Evolutionary conservation across 2,329 filamentous ascomycete species (phyloP).

Genomic region (Daldinia sp.): DNA sequence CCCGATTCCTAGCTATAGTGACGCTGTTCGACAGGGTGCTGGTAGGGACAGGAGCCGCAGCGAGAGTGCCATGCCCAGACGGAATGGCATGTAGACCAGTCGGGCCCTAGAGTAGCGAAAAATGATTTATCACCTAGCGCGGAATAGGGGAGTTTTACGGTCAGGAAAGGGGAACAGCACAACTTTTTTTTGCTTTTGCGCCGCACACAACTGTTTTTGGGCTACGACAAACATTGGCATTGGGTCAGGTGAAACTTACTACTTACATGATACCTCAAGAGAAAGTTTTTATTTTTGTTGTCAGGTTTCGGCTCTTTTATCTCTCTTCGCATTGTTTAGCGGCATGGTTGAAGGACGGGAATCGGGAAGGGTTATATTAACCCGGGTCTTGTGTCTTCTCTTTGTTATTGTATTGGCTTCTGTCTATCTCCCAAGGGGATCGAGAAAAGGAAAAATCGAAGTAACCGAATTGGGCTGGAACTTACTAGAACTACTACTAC

Average conservation of each 20-base stretch:
- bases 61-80: slow-evolving; percentile 45
- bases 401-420: slow-evolving; percentile 1
- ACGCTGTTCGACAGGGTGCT: slow-evolving; percentile 69
- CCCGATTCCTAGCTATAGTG: slow-evolving; percentile 84
- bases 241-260: slow-evolving; percentile 35
- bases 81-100: slow-evolving; percentile 24
- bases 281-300: slow-evolving; percentile 28
- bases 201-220: slow-evolving; percentile 21
- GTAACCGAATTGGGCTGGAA: neutral
- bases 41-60: slow-evolving; percentile 57
- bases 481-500: neutral
- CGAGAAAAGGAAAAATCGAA: neutral
- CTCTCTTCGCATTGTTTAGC: slow-evolving; percentile 28
- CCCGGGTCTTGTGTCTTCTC: neutral
- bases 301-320: neutral
- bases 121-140: slow-evolving; percentile 26
- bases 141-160: slow-evolving; percentile 35
- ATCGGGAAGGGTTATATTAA: neutral
- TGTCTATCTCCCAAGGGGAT: neutral
- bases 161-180: slow-evolving; percentile 24
- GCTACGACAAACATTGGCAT: slow-evolving; percentile 38
- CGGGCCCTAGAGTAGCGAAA: slow-evolving; percentile 11
- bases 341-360: slow-evolving; percentile 2
- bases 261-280: slow-evolving; percentile 38
- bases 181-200: slow-evolving; percentile 2